Base-by-base conservation (phyloP, 345 rosid species). In the Citrus maxima region DNA sequence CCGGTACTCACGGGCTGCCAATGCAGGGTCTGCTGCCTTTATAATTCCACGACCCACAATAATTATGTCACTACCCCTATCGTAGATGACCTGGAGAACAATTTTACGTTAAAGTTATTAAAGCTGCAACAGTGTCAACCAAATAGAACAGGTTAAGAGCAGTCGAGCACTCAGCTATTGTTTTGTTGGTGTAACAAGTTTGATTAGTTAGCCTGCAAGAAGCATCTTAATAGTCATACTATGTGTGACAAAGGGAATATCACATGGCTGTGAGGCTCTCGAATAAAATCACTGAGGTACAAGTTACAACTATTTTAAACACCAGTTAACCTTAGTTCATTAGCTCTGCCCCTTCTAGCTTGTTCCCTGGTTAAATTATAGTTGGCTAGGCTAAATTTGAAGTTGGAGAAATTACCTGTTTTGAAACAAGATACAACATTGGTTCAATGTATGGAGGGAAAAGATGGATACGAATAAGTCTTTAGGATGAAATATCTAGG, bases 21-120 rank as follows among this genome's bases (percentile, higher is more conserved):
- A 90, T 10, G 87, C 90, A 74, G 99, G 97, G 54, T 94, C 82
- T 24, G 86, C 83, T 2, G 98, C 99, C 88, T 88, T 96, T 59
- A 93, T 93, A 81, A 94, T 96, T 82, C 99, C 98, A 6, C 98
- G 90, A n/a, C 99, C 99, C 14, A 96, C 97, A 8, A 96, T 96
- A 69, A 96, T 93, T 25, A 96, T 93, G 82, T 96, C 99, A 28
- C 98, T 96, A 37, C 97, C 98, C 77, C 98, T 85, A 81, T 94
- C 97, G 51, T 80, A 79, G 63, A 96, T 91, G 64, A 93, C 99
- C 99, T 89, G 82, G 37, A 86, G 49, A 51, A 83, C 49, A 66
- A 60, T 71, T 63, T 14, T 18, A 42, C 30, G 21, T 27, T 10
- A 62, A 12, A 34, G 46, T 37, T 21, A 40, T 4, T 32, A 46